These are phyloP conservation scores for Myxozyma neotropica DNA, from an alignment of 805 yeast species.

Conservation along the genomic window DNA sequence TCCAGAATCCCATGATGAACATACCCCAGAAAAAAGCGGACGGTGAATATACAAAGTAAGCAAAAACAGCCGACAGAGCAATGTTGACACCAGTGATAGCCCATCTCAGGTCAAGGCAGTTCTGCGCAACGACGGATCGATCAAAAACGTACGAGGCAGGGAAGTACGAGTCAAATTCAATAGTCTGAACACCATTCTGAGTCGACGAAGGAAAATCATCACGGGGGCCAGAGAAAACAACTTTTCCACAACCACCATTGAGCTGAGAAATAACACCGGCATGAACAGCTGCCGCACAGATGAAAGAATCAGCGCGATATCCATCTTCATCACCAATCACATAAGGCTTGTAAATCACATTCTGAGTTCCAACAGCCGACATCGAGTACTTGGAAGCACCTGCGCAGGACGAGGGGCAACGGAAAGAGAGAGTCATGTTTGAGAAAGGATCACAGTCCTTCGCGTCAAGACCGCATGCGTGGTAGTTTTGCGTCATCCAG, in stretches of 20 bases:
- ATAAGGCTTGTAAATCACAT: conserved; percentile 69
- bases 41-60: conserved; percentile 53
- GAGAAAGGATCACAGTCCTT: conserved; percentile 55
- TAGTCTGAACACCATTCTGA: conserved; percentile 53
- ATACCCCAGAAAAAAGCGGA: conserved; percentile 64
- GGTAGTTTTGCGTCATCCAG: conserved; percentile 37
- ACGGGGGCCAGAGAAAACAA: conserved; percentile 60
- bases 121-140: conserved; percentile 45
- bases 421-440: conserved; percentile 53
- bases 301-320: conserved; percentile 84
- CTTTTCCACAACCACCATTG: conserved; percentile 75
- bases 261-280: conserved; percentile 74
- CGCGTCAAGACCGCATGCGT: conserved; percentile 74
- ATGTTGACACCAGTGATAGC: conserved; percentile 60
- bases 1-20: conserved; percentile 77
- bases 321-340: conserved; percentile 74
- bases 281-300: conserved; percentile 89
- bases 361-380: conserved; percentile 68
- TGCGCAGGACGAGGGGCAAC: conserved; percentile 90
- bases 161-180: conserved; percentile 69
- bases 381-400: conserved; percentile 75
- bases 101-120: conserved; percentile 72
- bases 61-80: conserved; percentile 53
- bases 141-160: conserved; percentile 72
- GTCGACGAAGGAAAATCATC: conserved; percentile 54